Evolutionary conservation across 805 yeast genomes (phyloP), one percentile per base, ranked within the genome.

Genomic region (Hanseniaspora nectarophila): DNA sequence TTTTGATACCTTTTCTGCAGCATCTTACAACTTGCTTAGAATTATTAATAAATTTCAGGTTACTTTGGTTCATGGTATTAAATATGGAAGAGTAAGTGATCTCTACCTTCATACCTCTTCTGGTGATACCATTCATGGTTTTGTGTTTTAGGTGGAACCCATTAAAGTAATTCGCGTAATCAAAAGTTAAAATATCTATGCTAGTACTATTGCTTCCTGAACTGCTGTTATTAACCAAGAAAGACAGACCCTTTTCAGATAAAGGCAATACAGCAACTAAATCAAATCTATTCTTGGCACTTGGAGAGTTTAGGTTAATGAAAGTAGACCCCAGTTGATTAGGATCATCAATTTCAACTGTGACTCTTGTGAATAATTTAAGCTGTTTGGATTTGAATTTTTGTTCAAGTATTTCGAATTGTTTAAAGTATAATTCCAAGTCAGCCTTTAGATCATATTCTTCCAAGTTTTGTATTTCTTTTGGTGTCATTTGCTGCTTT

Each of bases 101-200:
- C 63, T 92, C 98, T 56, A 92, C 76, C 57, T 79, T 78, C 24
- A 87, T 75, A 2, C 97, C 97, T 47, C 87, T 76, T 18, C 81
- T 82, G 3, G 85, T 72, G 1, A 95, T 96, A 39, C 87, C 79
- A 40, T 95, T 84, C 8, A 87, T 73, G 1, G 86, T 78, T 59
- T 88, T 87, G 67, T 88, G 95, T 59, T 83, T 83, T 57, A 92
- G 68, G 62, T 80, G 85, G 28, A 52, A 52, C 7, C 54, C 54
- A 21, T 52, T 52, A 23, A 53, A 53, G 24, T 46, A 53, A 40
- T 72, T 70, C 24, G 75, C 67, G 63, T 82, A 75, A 50, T 83
- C 80, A 51, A 92, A 73, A 0, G 95, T 79, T 18, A 92, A 75
- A 24, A 92, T 55, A 67, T 92, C 97, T 40, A 89, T 72, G 20